Evolutionary conservation across 148 eudicot genomes (phyloP).

Genomic region (Rhododendron griersonianum): DNA sequence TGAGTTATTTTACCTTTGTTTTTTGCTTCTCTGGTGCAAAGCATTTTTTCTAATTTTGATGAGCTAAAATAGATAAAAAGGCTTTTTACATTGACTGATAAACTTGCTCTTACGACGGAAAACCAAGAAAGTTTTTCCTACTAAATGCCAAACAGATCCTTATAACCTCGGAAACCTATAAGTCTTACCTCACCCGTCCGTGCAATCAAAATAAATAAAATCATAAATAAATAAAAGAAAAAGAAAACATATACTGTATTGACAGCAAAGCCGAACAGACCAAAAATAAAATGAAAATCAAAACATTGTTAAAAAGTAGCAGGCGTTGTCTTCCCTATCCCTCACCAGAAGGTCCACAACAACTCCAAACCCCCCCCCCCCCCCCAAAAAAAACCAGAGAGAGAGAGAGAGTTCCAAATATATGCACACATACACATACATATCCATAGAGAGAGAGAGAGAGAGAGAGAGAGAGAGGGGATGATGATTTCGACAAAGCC

Average conservation of each 20-base stretch:
- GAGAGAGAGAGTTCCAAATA: background rate
- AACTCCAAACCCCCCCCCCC: too few relatives aligned
- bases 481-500: conserved; percentile 55
- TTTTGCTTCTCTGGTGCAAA: too few relatives aligned
- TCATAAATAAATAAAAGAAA: too few relatives aligned
- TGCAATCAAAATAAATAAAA: background rate
- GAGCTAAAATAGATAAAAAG: too few relatives aligned
- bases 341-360: background rate
- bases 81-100: too few relatives aligned
- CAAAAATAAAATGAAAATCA: background rate
- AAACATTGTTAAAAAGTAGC: background rate
- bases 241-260: too few relatives aligned
- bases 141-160: background rate
- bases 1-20: too few relatives aligned
- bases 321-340: background rate
- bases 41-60: too few relatives aligned
- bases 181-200: background rate
- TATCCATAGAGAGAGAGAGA: background rate
- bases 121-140: too few relatives aligned
- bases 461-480: background rate
- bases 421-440: background rate
- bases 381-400: background rate
- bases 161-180: background rate
- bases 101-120: too few relatives aligned
- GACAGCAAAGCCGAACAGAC: background rate